Evolutionary conservation across 495 filamentous ascomycete genomes (phyloP), one percentile per base, ranked within the genome.

Genomic region (Lepraria neglecta): DNA sequence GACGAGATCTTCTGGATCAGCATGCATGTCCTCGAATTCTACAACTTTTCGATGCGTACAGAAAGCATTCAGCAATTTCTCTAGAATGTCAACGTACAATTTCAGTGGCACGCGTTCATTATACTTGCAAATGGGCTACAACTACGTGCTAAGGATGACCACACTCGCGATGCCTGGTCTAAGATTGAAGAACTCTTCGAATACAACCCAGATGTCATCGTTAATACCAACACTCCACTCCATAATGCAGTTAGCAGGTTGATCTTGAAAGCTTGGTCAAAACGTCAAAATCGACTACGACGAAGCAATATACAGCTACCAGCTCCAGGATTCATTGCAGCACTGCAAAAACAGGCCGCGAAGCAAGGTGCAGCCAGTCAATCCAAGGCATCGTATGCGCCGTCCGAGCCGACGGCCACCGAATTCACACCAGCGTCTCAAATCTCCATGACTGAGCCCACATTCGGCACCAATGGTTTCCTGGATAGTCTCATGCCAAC

Each of bases 41-140:
- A 73, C 28, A 62, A 69, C 30, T 53, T 70, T 30, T 64, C 68
- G 3, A 70, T 72, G 28, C 65, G 52, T 9, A 71, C 65, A 24
- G 35, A 60, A 6, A 65, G 64, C 35, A 67, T 71, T 6, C 67
- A 68, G 33, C 67, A 65, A 19, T 77, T 73, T 48, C 63, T 62
- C 10, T 75, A 73, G 71, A 68, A 73, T 60, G 68, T 72, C 45
- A 68, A 73, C 28, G 69, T 73, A 40, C 68, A 77, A 55, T 73
- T 77, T 62, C 75, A 72, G 6, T 74, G 74, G 68, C 72, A 75
- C 28, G 74, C 75, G 15, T 67, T 79, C 15, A 75, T 79, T 2
- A 71, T 72, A 47, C 70, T 78, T 60, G 50, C 78, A 4, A 72
- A 71, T 15, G 76, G 75, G 30, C 67, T 79, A 48, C 71, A 59